Evolutionary conservation across 139 green algal genomes (phyloP).

Genomic region (Raphidocelis subcapitata): DNA sequence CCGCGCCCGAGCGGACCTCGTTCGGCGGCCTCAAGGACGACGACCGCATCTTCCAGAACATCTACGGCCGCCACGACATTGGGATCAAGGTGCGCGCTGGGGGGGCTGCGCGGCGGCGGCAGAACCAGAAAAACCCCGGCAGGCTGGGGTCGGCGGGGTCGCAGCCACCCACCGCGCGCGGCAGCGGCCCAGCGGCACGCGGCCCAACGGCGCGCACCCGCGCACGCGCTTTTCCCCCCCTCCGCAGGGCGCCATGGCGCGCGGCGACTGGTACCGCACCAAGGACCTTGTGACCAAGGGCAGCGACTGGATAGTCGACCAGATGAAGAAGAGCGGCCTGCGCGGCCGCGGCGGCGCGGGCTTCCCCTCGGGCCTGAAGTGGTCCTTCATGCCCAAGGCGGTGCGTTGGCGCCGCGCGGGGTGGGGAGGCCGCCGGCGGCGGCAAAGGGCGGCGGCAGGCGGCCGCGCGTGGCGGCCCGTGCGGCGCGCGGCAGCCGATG

Average conservation of each 20-base stretch:
- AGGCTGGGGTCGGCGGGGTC: no score
- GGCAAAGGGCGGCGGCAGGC: no score
- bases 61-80: slow-evolving; percentile 90
- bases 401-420: not conserved
- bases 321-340: slow-evolving; percentile 97
- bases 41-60: slow-evolving; percentile 98
- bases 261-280: slow-evolving; percentile 82
- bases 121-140: no score
- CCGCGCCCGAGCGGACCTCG: slow-evolving; percentile 41
- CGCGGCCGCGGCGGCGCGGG: slow-evolving; percentile 93
- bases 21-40: slow-evolving; percentile 89
- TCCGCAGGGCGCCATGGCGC: slow-evolving; percentile 54
- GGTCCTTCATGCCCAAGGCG: slow-evolving; percentile 97
- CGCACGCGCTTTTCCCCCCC: no score
- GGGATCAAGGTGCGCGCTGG: slow-evolving; percentile 76
- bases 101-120: not conserved
- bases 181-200: no score
- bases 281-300: slow-evolving; percentile 89
- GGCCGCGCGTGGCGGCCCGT: no score
- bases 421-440: not conserved
- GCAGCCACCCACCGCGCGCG: no score
- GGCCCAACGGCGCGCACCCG: no score
- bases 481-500: no score
- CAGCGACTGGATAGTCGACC: slow-evolving; percentile 95
- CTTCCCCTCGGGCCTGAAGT: slow-evolving; percentile 97